Evolutionary conservation across 2,329 filamentous ascomycete genomes (phyloP).

Genomic region (Macrophomina tecta): DNA sequence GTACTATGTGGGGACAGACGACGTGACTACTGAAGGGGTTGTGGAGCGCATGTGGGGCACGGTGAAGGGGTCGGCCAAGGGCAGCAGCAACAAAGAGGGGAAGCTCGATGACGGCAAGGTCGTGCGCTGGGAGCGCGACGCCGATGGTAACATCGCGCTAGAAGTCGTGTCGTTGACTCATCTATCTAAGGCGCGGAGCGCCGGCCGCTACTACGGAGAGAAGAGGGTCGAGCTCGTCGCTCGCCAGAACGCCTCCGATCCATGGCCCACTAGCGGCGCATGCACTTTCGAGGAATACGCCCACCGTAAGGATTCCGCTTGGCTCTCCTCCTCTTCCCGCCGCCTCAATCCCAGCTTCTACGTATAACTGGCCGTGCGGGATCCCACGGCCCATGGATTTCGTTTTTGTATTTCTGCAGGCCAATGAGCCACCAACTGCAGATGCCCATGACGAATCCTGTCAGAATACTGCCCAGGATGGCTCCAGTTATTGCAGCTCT

Average conservation of each 20-base stretch:
- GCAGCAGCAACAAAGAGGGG: not conserved
- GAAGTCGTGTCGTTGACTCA: constrained; percentile 39
- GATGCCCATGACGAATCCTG: constrained; percentile 82
- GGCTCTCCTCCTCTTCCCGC: constrained; percentile 3
- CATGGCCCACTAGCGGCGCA: constrained; percentile 42
- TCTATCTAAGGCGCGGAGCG: constrained; percentile 31
- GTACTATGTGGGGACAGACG: constrained; percentile 45
- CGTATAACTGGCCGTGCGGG: constrained; percentile 88
- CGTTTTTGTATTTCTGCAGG: constrained; percentile 98
- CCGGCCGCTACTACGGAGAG: constrained; percentile 25
- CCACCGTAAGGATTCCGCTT: constrained; percentile 33
- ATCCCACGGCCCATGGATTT: constrained; percentile 98
- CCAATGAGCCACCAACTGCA: constrained; percentile 99
- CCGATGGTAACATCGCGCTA: constrained; percentile 36
- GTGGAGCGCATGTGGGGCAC: constrained; percentile 42
- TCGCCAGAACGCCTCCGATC: constrained; percentile 31
- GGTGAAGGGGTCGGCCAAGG: constrained; percentile 31
- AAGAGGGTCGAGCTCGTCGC: constrained; percentile 13
- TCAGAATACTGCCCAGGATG: constrained; percentile 74
- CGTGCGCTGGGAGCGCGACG: constrained; percentile 39
- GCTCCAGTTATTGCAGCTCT: constrained; percentile 71
- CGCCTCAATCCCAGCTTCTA: constrained; percentile 60
- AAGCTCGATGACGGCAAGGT: constrained; percentile 39
- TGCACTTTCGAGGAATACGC: constrained; percentile 39
- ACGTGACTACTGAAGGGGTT: constrained; percentile 43